Percentiles rank a stretch among this genome's conserved stretches.
These are phyloP conservation scores for Neurospora sublineolata DNA, from an alignment of 495 filamentous ascomycete genomes.

Conservation along the genomic window DNA sequence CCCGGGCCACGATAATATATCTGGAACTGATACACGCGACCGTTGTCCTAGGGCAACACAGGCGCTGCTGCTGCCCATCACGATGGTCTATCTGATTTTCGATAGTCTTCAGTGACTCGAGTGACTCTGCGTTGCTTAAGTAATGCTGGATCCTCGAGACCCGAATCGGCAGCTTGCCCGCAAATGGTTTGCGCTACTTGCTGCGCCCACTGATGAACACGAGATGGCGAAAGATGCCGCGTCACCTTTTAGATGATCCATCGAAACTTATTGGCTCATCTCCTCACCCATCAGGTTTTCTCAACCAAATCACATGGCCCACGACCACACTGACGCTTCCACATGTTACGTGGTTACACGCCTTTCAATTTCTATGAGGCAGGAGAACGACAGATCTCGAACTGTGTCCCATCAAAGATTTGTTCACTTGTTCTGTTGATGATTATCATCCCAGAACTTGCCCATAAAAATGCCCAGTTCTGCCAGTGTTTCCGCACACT, in stretches of 20 bases:
- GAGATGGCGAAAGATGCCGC: background rate
- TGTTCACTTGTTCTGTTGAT: background rate
- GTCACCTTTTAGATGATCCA: background rate
- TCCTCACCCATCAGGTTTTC: background rate
- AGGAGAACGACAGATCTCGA: background rate
- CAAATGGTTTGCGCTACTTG: background rate
- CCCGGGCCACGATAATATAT: background rate
- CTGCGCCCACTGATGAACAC: conserved; percentile 3
- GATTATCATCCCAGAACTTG: background rate
- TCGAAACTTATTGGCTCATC: background rate
- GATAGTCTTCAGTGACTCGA: background rate
- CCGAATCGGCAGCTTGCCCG: background rate
- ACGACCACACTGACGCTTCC: background rate
- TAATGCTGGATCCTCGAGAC: background rate
- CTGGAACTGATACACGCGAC: background rate
- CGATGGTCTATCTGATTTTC: background rate
- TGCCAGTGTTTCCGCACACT: background rate
- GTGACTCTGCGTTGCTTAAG: background rate
- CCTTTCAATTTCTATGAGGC: background rate
- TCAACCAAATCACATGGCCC: background rate
- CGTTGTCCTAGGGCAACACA: background rate
- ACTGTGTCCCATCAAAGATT: background rate
- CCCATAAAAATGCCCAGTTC: background rate
- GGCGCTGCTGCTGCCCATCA: background rate
- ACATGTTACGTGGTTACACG: background rate